These are phyloP conservation scores for Podospora comata DNA, from an alignment of 495 filamentous ascomycete genomes.

Conservation along the genomic window DNA sequence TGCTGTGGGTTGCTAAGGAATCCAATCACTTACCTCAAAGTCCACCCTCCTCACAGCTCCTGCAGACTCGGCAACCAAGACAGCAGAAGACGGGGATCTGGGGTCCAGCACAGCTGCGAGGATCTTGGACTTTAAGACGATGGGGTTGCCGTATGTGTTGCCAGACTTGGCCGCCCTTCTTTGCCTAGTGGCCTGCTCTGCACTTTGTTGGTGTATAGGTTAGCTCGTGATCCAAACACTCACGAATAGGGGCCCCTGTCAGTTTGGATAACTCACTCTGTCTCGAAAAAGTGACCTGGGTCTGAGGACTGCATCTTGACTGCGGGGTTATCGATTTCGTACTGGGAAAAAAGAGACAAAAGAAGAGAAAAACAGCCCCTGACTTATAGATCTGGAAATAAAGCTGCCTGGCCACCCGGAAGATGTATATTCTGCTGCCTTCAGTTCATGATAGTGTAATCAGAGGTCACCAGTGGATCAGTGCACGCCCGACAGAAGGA, in stretches of 20 bases:
- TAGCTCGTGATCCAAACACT: neutral
- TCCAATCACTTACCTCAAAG: conserved; percentile 63
- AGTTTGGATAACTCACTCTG: conserved; percentile 53
- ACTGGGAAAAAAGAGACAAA: neutral
- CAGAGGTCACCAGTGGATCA: conserved; percentile 3
- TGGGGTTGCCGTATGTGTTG: conserved; percentile 80
- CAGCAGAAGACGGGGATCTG: conserved; percentile 47
- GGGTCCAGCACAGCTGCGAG: conserved; percentile 73
- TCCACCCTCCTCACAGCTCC: conserved; percentile 70
- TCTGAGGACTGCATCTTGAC: conserved; percentile 37
- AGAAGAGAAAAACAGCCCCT: neutral
- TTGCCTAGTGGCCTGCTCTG: conserved; percentile 65
- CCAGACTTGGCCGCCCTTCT: conserved; percentile 75
- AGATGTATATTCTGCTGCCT: conserved; percentile 2
- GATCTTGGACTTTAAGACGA: conserved; percentile 79
- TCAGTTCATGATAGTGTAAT: conserved; percentile 8
- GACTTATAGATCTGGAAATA: conserved; percentile 3
- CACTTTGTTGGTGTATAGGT: conserved; percentile 43
- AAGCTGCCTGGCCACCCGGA: conserved; percentile 9
- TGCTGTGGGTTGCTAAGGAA: neutral
- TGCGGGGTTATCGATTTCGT: neutral
- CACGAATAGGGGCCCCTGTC: neutral
- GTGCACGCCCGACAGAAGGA: conserved; percentile 11
- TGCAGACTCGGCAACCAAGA: conserved; percentile 81
- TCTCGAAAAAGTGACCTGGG: conserved; percentile 77